Evolutionary conservation across 805 yeast genomes (phyloP), one percentile per base, ranked within the genome.

Genomic region (Ogataea trehaloabstinens): DNA sequence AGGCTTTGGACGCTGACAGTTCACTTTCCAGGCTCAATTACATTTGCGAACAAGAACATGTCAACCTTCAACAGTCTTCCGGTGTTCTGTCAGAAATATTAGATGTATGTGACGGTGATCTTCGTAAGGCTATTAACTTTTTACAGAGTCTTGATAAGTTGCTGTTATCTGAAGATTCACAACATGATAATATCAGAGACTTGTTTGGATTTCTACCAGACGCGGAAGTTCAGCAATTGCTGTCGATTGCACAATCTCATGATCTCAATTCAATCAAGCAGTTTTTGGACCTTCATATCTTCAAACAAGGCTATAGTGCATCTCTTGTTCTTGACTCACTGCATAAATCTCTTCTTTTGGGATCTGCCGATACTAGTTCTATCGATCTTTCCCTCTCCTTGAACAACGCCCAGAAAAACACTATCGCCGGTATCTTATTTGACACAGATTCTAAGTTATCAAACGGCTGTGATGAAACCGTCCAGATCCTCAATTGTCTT

Each of bases 61-160:
- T 69, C 6, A 49, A 53, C 11, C 60, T 67, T 21, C 72, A 73
- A 34, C 72, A 71, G 6, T 76, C 70, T 71, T 71, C 70, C 6
- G 77, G 70, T 3, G 85, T 75, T 0, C 66, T 88, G 33, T 68
- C 67, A 21, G 79, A 78, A 52, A 78, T 93, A 10, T 66, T 93
- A 40, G 66, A 62, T n/a, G 80, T 88, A 3, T 76, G 95, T 15
- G 74, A 73, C 38, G 99, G 99, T 41, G 99, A 93, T 68, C 72
- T 93, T 53, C 80, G 99, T 67, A 85, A 82, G 51, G 95, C 96
- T 6, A 90, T 93, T 48, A 93, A 97, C 2, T 75, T 80, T 41
- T 70, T 93, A 31, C 99, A 93, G 63, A 83, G 93, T 25, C 85
- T 95, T 8, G 75, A 88, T 24, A 81, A 77, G 48, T 63, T 82